phyloP scores from a whole-genome alignment of 495 filamentous ascomycete species.

The Lasiosphaeriaceae sp. region DNA sequence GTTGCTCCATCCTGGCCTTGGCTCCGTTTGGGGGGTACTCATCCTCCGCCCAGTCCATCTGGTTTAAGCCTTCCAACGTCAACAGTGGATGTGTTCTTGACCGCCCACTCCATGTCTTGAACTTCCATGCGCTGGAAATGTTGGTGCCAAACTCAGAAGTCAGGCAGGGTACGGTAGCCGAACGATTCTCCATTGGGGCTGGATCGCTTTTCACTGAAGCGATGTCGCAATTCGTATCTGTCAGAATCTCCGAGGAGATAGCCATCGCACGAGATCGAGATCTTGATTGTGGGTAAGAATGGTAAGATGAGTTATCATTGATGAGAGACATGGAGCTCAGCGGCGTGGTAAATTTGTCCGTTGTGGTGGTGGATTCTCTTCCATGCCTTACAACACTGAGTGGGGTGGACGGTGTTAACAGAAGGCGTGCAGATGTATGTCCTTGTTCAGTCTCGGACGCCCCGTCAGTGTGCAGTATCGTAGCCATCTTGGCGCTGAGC shows the following conservation, averaged over 20 bases:
- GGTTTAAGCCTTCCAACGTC: neutral
- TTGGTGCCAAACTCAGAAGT: neutral
- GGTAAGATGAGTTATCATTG: slow-evolving; percentile 19
- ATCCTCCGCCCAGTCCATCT: too few species aligned
- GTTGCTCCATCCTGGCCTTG: too few species aligned
- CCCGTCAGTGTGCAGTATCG: slow-evolving; percentile 16
- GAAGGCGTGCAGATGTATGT: neutral
- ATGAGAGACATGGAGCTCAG: slow-evolving; percentile 14
- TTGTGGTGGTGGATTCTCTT: slow-evolving; percentile 13
- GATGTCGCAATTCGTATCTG: neutral
- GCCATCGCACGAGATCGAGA: slow-evolving; percentile 3
- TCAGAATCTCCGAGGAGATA: neutral
- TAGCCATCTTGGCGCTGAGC: slow-evolving; percentile 16
- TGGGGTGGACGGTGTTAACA: neutral
- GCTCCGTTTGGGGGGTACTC: too few species aligned
- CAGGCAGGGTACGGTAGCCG: neutral
- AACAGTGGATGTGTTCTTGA: slow-evolving; percentile 5
- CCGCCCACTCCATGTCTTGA: slow-evolving; percentile 9
- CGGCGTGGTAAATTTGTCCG: slow-evolving; percentile 20
- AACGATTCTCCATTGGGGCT: neutral
- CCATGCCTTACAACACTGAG: neutral
- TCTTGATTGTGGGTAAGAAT: slow-evolving; percentile 19
- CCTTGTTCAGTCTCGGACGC: slow-evolving; percentile 1
- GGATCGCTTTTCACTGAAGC: slow-evolving; percentile 13
- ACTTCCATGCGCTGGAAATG: neutral